Conservation (phyloP, 1,284 basidiomycete species). For the Veloporphyrellus conicus region DNA sequence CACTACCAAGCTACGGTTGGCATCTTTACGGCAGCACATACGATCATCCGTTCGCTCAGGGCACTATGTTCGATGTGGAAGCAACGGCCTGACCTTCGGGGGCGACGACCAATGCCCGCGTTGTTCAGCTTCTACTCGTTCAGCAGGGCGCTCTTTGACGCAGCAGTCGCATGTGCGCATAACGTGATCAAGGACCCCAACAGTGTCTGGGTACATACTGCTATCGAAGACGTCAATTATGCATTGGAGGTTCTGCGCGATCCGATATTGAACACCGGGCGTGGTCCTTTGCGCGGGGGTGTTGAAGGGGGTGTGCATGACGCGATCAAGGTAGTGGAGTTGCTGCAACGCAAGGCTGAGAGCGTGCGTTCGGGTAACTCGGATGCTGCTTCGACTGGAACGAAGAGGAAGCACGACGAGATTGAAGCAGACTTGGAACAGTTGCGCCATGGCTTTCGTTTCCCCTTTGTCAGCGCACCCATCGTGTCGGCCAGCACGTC, state of each 20-base stretch:
- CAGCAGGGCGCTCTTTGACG: slow-evolving; percentile 56
- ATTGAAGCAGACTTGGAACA: slow-evolving; percentile 38
- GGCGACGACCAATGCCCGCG: slow-evolving; percentile 32
- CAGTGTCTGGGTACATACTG: slow-evolving; percentile 43
- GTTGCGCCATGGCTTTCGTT: slow-evolving; percentile 37
- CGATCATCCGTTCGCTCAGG: slow-evolving; percentile 49
- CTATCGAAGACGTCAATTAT: slow-evolving; percentile 46
- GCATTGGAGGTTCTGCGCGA: slow-evolving; percentile 49
- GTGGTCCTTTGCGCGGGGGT: slow-evolving; percentile 29
- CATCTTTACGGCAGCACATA: slow-evolving; percentile 57
- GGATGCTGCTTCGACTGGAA: slow-evolving; percentile 25
- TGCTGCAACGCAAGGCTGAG: slow-evolving; percentile 48
- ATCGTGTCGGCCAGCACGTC: slow-evolving; percentile 25
- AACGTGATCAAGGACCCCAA: slow-evolving; percentile 50
- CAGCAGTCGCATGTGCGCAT: slow-evolving; percentile 58
- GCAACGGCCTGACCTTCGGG: slow-evolving; percentile 24
- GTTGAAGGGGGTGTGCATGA: slow-evolving; percentile 38
- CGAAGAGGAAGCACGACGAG: slow-evolving; percentile 55
- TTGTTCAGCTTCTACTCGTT: slow-evolving; percentile 60
- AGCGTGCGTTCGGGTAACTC: slow-evolving; percentile 24
- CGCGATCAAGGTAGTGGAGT: slow-evolving; percentile 45
- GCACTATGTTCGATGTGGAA: slow-evolving; percentile 42
- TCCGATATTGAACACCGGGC: slow-evolving; percentile 30
- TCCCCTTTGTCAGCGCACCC: slow-evolving; percentile 46
- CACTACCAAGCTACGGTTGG: slow-evolving; percentile 51